Evolutionary conservation across 129 eudicot species (phyloP).

Genomic region (Smallanthus sonchifolius): DNA sequence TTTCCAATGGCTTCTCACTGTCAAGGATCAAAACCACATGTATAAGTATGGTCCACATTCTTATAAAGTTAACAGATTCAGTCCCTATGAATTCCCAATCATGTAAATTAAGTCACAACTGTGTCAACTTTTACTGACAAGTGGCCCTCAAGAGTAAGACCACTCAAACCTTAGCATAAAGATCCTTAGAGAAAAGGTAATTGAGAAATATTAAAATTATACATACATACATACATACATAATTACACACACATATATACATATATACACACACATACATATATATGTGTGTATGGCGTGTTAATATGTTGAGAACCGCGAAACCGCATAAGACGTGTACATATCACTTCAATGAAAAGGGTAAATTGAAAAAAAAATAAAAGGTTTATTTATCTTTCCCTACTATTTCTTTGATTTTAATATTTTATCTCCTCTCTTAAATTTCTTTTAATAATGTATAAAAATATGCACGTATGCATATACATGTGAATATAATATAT

Average conservation of each 20-base stretch:
- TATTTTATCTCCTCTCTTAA: no score
- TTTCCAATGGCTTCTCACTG: conserved; percentile 28
- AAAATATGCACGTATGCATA: no score
- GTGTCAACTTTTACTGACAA: conserved; percentile 9
- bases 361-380: no score
- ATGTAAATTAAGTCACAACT: conserved; percentile 7
- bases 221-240: not conserved
- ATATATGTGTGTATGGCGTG: no score
- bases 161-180: conserved; percentile 8
- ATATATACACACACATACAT: not conserved
- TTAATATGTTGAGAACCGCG: not conserved
- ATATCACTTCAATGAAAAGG: no score
- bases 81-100: conserved; percentile 20
- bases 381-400: no score
- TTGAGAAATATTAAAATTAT: not conserved
- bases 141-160: conserved; percentile 11
- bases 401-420: no score
- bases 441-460: no score
- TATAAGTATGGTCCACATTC: conserved; percentile 30
- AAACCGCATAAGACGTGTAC: no score
- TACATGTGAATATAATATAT: no score
- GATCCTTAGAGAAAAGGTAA: conserved; percentile 6
- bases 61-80: conserved; percentile 21
- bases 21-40: conserved; percentile 29
- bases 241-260: not conserved